Percentiles rank a stretch among this genome's conserved stretches.
These are phyloP conservation scores for Boletus vinaceobasis DNA, from an alignment of 768 basidiomycete genomes.

Conservation along the genomic window DNA sequence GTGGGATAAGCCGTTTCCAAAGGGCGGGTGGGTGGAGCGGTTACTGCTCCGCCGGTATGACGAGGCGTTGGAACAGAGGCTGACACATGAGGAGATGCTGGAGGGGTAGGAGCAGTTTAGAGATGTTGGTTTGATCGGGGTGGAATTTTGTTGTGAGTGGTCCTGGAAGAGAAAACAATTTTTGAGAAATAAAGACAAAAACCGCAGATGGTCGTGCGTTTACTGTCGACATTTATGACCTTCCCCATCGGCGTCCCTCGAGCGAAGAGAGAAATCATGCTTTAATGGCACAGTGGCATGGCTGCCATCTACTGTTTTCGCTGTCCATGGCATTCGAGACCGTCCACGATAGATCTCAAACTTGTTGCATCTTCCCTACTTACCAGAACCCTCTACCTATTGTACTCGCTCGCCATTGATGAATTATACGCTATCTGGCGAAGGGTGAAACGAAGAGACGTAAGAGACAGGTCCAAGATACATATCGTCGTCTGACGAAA, in stretches of 20 bases:
- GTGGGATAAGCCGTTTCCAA: constrained; percentile 85
- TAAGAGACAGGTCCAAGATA: background rate
- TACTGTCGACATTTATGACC: no score
- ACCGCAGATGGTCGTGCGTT: background rate
- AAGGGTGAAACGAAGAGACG: background rate
- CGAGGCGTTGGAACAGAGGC: constrained; percentile 18
- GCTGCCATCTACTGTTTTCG: background rate
- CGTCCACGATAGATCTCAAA: background rate
- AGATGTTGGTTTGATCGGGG: background rate
- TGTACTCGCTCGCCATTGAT: background rate
- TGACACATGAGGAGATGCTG: background rate
- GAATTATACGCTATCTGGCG: background rate
- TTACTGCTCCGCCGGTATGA: constrained; percentile 68
- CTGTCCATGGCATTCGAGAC: no score
- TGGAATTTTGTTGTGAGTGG: background rate
- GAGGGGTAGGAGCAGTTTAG: background rate
- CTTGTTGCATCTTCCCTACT: background rate
- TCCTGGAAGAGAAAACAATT: background rate
- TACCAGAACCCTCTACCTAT: background rate
- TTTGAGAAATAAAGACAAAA: background rate
- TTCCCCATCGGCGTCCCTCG: background rate
- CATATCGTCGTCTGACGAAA: background rate
- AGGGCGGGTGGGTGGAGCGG: constrained; percentile 81
- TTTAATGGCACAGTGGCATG: background rate
- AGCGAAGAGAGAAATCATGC: background rate